These are phyloP conservation scores for Calonectria pteridis DNA, from an alignment of 2,329 filamentous ascomycete genomes.

Conservation along the genomic window DNA sequence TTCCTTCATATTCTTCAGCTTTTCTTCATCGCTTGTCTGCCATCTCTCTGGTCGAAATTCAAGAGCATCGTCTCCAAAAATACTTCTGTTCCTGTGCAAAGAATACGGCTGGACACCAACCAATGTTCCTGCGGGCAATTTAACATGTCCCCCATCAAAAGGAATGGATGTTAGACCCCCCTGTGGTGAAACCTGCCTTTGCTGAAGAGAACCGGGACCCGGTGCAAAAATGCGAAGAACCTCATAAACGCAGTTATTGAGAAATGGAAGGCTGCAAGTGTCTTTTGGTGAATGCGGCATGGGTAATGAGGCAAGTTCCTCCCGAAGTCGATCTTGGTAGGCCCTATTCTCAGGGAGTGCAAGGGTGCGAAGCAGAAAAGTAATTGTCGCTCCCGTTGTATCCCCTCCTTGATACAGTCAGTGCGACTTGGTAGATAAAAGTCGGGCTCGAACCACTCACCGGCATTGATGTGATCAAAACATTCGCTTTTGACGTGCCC, in stretches of 20 bases:
- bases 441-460: neutral
- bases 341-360: neutral
- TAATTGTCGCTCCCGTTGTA: neutral
- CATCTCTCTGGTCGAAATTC: neutral
- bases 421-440: neutral
- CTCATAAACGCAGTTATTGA: neutral
- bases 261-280: neutral
- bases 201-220: neutral
- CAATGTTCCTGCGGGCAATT: neutral
- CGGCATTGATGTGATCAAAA: neutral
- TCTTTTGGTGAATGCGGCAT: neutral
- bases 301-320: neutral
- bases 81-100: neutral
- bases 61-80: neutral
- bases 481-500: neutral
- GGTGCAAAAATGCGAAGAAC: neutral
- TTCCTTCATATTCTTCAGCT: neutral
- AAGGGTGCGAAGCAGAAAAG: neutral
- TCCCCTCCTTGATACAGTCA: neutral
- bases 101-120: neutral
- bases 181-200: neutral
- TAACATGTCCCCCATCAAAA: neutral
- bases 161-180: neutral
- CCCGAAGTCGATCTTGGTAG: neutral
- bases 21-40: neutral